Evolutionary conservation across 2,329 filamentous ascomycete genomes (phyloP), one percentile per base, ranked within the genome.

Genomic region (Penicillium nordicum): DNA sequence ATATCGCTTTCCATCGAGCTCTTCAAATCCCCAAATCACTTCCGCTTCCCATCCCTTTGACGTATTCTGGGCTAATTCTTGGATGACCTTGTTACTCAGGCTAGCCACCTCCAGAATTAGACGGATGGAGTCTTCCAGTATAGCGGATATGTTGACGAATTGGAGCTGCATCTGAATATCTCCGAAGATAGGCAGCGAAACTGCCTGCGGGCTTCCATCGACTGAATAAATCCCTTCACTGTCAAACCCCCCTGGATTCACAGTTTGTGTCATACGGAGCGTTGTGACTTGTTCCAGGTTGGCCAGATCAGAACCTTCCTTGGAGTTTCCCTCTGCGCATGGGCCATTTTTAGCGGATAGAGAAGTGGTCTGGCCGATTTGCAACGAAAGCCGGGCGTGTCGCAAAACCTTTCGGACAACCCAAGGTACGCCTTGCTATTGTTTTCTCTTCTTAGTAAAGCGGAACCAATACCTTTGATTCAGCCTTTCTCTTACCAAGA

Each of bases 371-470:
- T 64, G 62, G 12, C 45, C 38, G n/a, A 63, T 60, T 18, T 62
- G 38, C 32, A 63, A 43, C 1, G 56, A 57, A 27, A 64, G 53
- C 16, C 29, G 57, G 25, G 59, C 63, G n/a, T 57, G 57, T 14
- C 45, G 45, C 9, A 63, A 49, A 2, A 38, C 56, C 11, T 60
- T 57, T 21, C 63, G 49, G 29, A 62, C 53, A 8, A 63, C 14
- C 57, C 57, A 62, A 11, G 59, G 61, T 5, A 63, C 62, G 2
- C 57, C 59, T 62, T 65, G 63, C 63, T 65, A 40, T 25, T 47
- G 16, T 37, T 9, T 18, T 21, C 5, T 37, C 6, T 16, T 21
- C 5, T 61, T 38, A 57, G 55, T 11, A 36, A 27, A 14, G 2
- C 4, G 3, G 8, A 1, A 5, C 16, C 12, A 29, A 5, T 1